Conservation (phyloP, 805 yeast species). For the Schwanniomyces yamadae region DNA sequence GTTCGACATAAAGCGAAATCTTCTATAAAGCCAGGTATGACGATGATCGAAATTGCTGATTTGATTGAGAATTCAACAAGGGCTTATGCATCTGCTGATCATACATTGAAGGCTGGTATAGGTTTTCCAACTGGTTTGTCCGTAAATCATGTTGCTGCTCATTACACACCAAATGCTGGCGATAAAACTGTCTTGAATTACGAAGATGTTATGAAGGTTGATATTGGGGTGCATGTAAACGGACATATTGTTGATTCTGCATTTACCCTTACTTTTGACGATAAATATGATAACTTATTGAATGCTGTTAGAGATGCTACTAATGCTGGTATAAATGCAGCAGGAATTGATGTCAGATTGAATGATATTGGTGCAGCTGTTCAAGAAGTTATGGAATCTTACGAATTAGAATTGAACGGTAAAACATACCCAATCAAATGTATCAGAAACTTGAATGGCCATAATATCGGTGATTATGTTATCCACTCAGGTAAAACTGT, state of each 20-base stretch:
- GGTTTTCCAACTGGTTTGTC: slow-evolving; percentile 99
- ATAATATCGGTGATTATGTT: slow-evolving; percentile 76
- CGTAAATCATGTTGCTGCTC: slow-evolving; percentile 93
- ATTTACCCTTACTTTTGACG: slow-evolving; percentile 85
- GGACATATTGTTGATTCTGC: slow-evolving; percentile 95
- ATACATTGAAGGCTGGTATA: slow-evolving; percentile 71
- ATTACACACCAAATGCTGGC: slow-evolving; percentile 95
- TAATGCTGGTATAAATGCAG: slow-evolving; percentile 85
- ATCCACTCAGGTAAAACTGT: slow-evolving; percentile 97
- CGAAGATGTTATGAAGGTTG: slow-evolving; percentile 95
- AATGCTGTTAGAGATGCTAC: slow-evolving; percentile 92
- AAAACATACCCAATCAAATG: slow-evolving; percentile 81
- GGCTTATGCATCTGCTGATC: slow-evolving; percentile 65
- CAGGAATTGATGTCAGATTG: slow-evolving; percentile 94
- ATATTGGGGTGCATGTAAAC: slow-evolving; percentile 93
- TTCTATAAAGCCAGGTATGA: slow-evolving; percentile 84
- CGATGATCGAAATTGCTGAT: slow-evolving; percentile 86
- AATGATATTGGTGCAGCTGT: slow-evolving; percentile 95
- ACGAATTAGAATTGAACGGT: slow-evolving; percentile 90
- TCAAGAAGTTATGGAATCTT: slow-evolving; percentile 96
- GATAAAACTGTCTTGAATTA: slow-evolving; percentile 77
- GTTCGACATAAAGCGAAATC: slow-evolving; percentile 79
- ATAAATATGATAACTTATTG: slow-evolving; percentile 74
- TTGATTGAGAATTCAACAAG: slow-evolving; percentile 83
- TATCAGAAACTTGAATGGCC: slow-evolving; percentile 92